Evolutionary conservation across 2,329 filamentous ascomycete species (phyloP), one percentile per base, ranked within the genome.

Genomic region (Aspergillus caelatus): DNA sequence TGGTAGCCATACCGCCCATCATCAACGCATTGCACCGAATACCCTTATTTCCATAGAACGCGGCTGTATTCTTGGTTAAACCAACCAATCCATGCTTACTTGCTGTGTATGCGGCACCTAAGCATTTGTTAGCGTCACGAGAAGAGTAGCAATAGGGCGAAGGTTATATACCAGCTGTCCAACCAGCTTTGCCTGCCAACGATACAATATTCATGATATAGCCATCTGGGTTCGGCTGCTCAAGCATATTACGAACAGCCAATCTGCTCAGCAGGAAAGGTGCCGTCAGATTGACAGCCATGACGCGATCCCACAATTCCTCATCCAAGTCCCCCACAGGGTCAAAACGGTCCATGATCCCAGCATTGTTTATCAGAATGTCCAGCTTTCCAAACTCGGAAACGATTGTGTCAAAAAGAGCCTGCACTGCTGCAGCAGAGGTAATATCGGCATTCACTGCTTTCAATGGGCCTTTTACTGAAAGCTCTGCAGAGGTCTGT

Each of bases 361-460:
- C 86, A 11, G 85, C 85, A 64, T 85, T 86, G 75, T 87, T 87
- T 69, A 88, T 74, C 6, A 89, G 76, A n/a, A 87, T 77, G 72
- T 89, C 86, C 21, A 86, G 72, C n/a, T 78, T 76, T 32, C 79
- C 80, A 64, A 83, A 85, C 23, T 65, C 60, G 2, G 57, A 26
- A 32, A 69, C 50, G 4, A 72, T 58, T 71, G 77, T 67, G 6
- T 72, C 65, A 60, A 83, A 80, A 0, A 82, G 70, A 10, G 69
- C 65, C 52, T 80, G 72, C 11, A 81, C 72, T 28, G 76, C 76
- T 0, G 65, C 65, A 14, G 74, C 70, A 0, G 71, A 70, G 9
- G 80, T 79, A 56, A 82, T 77, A 62, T 82, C 77, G 11, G 68
- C 66, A 58, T 78, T 72, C 36, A 80, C 59, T 9, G 74, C 73